phyloP scores from a whole-genome alignment of 75 land plant species.

The Sequoia sempervirens region DNA sequence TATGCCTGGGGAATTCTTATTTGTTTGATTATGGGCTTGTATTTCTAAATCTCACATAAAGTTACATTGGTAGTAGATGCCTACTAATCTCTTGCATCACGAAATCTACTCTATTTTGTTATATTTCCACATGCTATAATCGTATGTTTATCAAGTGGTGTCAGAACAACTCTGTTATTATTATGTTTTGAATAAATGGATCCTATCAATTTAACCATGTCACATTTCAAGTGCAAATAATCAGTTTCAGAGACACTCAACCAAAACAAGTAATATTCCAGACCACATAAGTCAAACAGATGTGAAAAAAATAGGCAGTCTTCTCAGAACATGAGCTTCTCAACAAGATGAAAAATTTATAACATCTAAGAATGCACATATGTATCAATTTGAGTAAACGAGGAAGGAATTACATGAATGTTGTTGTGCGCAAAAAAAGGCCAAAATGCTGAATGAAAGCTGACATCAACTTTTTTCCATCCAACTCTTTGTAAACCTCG shows the following conservation, averaged over 20 bases:
- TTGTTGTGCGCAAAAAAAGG: conserved; percentile 93
- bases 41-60: too few relatives aligned
- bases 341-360: not conserved
- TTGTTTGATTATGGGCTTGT: too few relatives aligned
- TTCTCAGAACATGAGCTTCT: not conserved
- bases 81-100: too few relatives aligned
- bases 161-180: too few relatives aligned
- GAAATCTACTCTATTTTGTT: too few relatives aligned
- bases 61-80: too few relatives aligned
- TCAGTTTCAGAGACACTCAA: not conserved
- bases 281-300: not conserved
- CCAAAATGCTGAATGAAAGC: conserved; percentile 88
- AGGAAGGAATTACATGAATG: conserved; percentile 61
- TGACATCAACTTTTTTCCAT: conserved; percentile 96
- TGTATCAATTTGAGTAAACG: conserved; percentile 1
- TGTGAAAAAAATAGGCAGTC: not conserved
- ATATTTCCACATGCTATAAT: too few relatives aligned
- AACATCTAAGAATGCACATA: not conserved
- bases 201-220: not conserved
- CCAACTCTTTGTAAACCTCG: conserved; percentile 78
- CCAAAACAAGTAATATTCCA: not conserved
- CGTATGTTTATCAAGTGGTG: too few relatives aligned
- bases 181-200: too few relatives aligned
- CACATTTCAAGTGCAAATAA: not conserved
- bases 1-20: too few relatives aligned